phyloP scores from a whole-genome alignment of 2,329 filamentous ascomycete species.

The Stemphylium lycopersici region DNA sequence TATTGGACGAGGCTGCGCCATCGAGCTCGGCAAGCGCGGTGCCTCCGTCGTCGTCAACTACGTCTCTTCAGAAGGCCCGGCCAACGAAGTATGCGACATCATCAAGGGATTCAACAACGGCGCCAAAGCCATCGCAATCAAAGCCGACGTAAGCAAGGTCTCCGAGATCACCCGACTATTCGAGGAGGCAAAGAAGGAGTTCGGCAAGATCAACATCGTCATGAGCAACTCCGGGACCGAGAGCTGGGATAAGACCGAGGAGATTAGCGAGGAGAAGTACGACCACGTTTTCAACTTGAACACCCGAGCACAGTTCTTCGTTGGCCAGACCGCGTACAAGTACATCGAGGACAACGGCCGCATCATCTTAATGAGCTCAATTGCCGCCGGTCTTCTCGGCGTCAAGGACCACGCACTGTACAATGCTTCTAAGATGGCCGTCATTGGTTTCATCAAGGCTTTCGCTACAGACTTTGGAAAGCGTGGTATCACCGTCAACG shows the following conservation, averaged over 20 bases:
- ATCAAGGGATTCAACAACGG: constrained; percentile 56
- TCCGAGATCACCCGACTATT: constrained; percentile 65
- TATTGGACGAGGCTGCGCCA: constrained; percentile 69
- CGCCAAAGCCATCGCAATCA: constrained; percentile 62
- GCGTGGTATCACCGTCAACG: constrained; percentile 73
- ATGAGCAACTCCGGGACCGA: constrained; percentile 66
- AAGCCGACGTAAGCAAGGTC: constrained; percentile 62
- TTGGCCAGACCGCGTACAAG: constrained; percentile 76
- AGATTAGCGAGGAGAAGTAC: constrained; percentile 72
- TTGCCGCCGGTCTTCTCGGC: constrained; percentile 70
- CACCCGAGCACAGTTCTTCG: constrained; percentile 75
- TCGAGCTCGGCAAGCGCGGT: constrained; percentile 70
- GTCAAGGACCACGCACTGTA: constrained; percentile 75
- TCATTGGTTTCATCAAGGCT: constrained; percentile 73
- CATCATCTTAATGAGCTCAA: constrained; percentile 76
- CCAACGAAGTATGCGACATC: constrained; percentile 56
- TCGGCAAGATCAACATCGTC: constrained; percentile 55
- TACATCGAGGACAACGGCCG: constrained; percentile 72
- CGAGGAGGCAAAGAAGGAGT: constrained; percentile 50
- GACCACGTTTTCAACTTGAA: constrained; percentile 74
- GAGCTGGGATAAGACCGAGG: constrained; percentile 70
- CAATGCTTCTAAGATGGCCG: constrained; percentile 73
- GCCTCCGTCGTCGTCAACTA: constrained; percentile 71
- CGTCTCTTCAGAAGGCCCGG: constrained; percentile 59
- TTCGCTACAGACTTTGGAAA: constrained; percentile 74